Conservation (phyloP, 225 moss, liverwort and hornwort species). For the Physcomitrellopsis africana region DNA sequence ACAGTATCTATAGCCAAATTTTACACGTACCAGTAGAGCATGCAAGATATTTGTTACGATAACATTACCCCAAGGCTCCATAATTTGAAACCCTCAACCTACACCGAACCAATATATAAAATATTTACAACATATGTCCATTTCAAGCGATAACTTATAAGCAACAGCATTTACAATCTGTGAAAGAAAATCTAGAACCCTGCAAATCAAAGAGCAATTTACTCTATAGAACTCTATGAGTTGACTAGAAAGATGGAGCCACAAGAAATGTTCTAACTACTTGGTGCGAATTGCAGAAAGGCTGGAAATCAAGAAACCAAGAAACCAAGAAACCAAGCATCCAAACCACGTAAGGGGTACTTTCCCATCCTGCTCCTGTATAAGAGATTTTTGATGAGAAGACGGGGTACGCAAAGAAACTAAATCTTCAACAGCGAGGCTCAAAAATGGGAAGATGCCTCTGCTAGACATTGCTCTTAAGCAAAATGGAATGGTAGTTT, state of each 20-base stretch:
- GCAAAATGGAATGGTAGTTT: not conserved
- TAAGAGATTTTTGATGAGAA: not conserved
- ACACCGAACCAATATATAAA: not conserved
- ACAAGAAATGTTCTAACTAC: not conserved
- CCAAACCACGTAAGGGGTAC: not conserved
- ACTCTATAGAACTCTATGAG: not conserved
- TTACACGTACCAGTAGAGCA: not conserved
- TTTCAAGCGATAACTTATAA: not conserved
- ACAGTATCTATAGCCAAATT: not conserved
- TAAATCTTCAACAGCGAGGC: not conserved
- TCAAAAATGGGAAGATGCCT: not conserved
- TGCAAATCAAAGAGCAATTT: not conserved
- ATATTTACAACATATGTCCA: not conserved
- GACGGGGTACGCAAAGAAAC: not conserved
- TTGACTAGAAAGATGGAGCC: not conserved
- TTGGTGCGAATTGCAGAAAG: not conserved
- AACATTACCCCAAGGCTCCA: not conserved
- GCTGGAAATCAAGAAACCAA: not conserved
- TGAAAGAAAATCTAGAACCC: constrained; percentile 18
- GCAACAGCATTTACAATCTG: not conserved
- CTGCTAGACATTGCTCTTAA: not conserved
- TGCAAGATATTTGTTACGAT: not conserved
- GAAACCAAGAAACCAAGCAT: constrained; percentile 7
- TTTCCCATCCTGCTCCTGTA: not conserved
- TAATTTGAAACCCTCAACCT: not conserved